Evolutionary conservation across 1,284 basidiomycete species (phyloP).

Genomic region (Tylopilus sp.): DNA sequence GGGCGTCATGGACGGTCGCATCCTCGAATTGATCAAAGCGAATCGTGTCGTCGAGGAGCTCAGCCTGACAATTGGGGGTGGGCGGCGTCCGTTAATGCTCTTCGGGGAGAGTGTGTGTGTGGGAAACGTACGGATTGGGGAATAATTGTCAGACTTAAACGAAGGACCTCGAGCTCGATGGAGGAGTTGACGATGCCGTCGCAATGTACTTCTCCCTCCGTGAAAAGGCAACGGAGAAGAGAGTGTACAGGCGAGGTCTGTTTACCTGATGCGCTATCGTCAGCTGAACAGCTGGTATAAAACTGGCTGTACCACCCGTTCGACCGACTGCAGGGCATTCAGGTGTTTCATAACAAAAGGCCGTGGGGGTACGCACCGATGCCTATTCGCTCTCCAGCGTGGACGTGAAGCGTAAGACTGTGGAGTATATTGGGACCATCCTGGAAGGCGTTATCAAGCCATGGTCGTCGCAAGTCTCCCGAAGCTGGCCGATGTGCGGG

Average conservation of each 20-base stretch:
- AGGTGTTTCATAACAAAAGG: background rate
- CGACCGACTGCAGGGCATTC: constrained; percentile 12
- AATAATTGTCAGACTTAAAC: constrained; percentile 62
- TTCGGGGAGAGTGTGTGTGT: background rate
- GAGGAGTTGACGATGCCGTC: constrained; percentile 43
- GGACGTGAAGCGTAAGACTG: constrained; percentile 8
- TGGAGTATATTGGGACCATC: constrained; percentile 10
- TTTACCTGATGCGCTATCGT: background rate
- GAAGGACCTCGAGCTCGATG: constrained; percentile 31
- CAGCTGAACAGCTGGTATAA: background rate
- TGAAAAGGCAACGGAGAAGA: constrained; percentile 54
- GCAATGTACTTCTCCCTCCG: constrained; percentile 54
- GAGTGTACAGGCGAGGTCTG: constrained; percentile 49
- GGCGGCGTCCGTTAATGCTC: background rate
- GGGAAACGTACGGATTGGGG: constrained; percentile 43
- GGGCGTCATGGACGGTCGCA: constrained; percentile 49
- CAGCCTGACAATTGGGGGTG: constrained; percentile 41
- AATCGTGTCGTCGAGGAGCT: constrained; percentile 56
- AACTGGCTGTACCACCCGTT: constrained; percentile 2
- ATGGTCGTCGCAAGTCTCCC: constrained; percentile 45
- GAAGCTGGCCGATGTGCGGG: constrained; percentile 79
- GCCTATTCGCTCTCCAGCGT: constrained; percentile 12
- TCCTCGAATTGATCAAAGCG: constrained; percentile 68
- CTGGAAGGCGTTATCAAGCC: background rate
- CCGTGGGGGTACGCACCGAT: constrained; percentile 5